Percentiles rank a stretch among this genome's conserved stretches.
These are phyloP conservation scores for Xylaria sp. DNA, from an alignment of 2,329 filamentous ascomycete species.

Conservation along the genomic window DNA sequence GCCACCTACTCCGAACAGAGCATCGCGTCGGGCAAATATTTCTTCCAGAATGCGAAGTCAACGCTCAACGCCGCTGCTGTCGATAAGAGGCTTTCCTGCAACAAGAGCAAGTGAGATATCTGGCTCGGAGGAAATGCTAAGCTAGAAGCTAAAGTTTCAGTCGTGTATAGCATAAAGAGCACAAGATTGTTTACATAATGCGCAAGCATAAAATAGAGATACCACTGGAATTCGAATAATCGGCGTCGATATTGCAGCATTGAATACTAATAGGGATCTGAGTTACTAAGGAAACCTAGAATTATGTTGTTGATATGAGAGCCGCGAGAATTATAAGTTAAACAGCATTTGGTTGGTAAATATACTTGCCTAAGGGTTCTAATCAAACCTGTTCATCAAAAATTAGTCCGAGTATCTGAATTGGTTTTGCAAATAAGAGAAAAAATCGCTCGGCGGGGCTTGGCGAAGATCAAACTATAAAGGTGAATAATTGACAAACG, in stretches of 20 bases:
- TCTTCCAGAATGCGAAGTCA: slow-evolving; percentile 39
- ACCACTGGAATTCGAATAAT: background rate
- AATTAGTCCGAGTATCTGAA: too few species aligned
- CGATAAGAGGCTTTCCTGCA: slow-evolving; percentile 29
- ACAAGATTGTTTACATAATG: background rate
- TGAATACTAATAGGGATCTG: too few species aligned
- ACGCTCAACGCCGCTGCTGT: slow-evolving; percentile 28
- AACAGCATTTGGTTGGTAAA: too few species aligned
- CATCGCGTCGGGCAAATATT: slow-evolving; percentile 38
- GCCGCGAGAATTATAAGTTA: too few species aligned
- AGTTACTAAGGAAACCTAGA: too few species aligned
- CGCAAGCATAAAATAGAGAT: background rate
- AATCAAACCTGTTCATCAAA: too few species aligned
- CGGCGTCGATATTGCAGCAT: too few species aligned
- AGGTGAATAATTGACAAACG: background rate
- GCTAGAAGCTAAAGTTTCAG: background rate
- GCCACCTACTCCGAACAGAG: slow-evolving; percentile 52
- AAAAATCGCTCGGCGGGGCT: background rate
- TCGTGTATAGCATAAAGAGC: background rate
- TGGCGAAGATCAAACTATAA: background rate
- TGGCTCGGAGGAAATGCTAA: background rate
- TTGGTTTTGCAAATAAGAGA: too few species aligned
- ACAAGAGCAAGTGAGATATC: slow-evolving; percentile 12
- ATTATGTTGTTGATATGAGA: too few species aligned
- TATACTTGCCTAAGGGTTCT: too few species aligned